Percentiles rank a stretch among this genome's conserved stretches.
phyloP scores from a whole-genome alignment of 306 rosid genomes.

The Trifolium repens region DNA sequence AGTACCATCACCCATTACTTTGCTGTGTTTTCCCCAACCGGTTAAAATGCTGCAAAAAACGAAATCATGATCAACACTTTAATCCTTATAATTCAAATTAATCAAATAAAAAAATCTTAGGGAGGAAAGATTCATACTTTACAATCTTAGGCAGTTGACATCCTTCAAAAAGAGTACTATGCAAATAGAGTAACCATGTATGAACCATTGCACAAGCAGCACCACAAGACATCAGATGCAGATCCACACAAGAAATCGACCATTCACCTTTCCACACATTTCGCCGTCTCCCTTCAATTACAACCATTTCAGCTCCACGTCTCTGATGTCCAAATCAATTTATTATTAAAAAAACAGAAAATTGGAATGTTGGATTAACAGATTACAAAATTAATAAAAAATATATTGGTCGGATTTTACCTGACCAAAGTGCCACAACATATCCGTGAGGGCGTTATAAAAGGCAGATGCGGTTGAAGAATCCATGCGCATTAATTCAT shows the following conservation, averaged over 20 bases:
- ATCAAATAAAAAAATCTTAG: slow-evolving; percentile 2
- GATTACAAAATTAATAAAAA: too few relatives aligned
- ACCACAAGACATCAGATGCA: slow-evolving; percentile 93
- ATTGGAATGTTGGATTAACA: not conserved
- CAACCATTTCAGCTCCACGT: slow-evolving; percentile 88
- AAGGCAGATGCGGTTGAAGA: slow-evolving; percentile 89
- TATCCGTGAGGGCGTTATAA: slow-evolving; percentile 92
- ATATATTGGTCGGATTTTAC: slow-evolving; percentile 33
- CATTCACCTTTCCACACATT: slow-evolving; percentile 87
- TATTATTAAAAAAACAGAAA: not conserved
- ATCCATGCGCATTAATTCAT: slow-evolving; percentile 88
- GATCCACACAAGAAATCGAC: slow-evolving; percentile 77
- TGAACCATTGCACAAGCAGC: slow-evolving; percentile 97
- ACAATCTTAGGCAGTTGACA: slow-evolving; percentile 66
- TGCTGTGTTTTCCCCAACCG: slow-evolving; percentile 99
- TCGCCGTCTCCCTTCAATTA: slow-evolving; percentile 77
- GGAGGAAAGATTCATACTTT: slow-evolving; percentile 52
- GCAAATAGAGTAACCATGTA: slow-evolving; percentile 77
- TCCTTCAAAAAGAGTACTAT: slow-evolving; percentile 65
- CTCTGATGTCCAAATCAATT: slow-evolving; percentile 51
- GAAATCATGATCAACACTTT: not conserved
- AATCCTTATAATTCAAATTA: slow-evolving; percentile 20
- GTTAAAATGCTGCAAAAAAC: slow-evolving; percentile 74
- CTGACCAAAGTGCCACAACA: slow-evolving; percentile 98
- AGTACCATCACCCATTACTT: slow-evolving; percentile 78